Evolutionary conservation across 2,329 filamentous ascomycete species (phyloP).

Genomic region (Penicillium sp.): DNA sequence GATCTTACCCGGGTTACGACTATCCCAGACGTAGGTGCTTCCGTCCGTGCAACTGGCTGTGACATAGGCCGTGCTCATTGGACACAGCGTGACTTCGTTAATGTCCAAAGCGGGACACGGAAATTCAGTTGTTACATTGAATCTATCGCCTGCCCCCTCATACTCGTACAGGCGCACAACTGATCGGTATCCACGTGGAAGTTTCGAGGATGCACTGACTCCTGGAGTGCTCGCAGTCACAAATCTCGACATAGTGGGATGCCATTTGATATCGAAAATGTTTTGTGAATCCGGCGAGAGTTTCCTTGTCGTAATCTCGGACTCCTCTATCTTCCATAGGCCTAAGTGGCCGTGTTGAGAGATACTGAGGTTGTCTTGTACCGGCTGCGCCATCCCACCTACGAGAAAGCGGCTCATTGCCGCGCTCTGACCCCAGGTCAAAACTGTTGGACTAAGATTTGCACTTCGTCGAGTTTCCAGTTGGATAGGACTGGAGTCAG

Average conservation of each 20-base stretch:
- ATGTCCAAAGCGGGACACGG: conserved; percentile 61
- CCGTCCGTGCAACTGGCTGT: conserved; percentile 62
- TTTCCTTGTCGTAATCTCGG: conserved; percentile 33
- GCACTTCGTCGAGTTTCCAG: conserved; percentile 28
- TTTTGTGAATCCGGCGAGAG: conserved; percentile 51
- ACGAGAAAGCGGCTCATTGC: conserved; percentile 47
- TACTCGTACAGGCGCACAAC: conserved; percentile 54
- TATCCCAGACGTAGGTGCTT: conserved; percentile 60
- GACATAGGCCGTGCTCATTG: conserved; percentile 47
- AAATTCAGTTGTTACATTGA: conserved; percentile 32
- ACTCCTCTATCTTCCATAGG: conserved; percentile 52
- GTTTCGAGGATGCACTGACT: conserved; percentile 18
- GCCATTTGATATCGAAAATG: conserved; percentile 60
- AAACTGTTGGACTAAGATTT: conserved; percentile 43
- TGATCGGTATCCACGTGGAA: conserved; percentile 43
- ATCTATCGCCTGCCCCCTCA: neutral
- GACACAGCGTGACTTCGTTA: conserved; percentile 57
- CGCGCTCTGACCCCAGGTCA: conserved; percentile 48
- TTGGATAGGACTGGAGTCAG: conserved; percentile 23
- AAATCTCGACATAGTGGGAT: conserved; percentile 50
- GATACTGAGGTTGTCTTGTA: conserved; percentile 29
- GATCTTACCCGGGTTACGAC: conserved; percentile 45
- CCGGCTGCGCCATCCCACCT: conserved; percentile 53
- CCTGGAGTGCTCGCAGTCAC: conserved; percentile 50
- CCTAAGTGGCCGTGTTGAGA: conserved; percentile 52